Percentiles rank a stretch among this genome's conserved stretches.
These are phyloP conservation scores for Cladosporium sp. DNA, from an alignment of 2,329 filamentous ascomycete genomes.

Conservation along the genomic window DNA sequence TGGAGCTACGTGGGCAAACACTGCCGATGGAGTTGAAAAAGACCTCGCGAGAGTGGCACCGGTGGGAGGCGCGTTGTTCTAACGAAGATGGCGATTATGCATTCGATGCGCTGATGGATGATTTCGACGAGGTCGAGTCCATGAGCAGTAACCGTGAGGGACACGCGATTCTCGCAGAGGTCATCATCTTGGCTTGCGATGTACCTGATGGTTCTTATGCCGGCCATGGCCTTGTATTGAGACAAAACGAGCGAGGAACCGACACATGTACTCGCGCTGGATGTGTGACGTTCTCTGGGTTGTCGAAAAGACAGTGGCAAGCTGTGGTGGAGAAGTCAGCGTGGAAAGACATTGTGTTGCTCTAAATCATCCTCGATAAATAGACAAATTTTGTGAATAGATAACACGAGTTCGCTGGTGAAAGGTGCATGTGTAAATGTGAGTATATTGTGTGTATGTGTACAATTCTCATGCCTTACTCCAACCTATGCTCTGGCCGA, in stretches of 20 bases:
- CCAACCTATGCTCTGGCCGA: background rate
- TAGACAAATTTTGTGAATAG: background rate
- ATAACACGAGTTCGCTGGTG: background rate
- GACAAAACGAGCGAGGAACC: too few species aligned
- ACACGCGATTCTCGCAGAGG: background rate
- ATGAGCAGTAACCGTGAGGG: background rate
- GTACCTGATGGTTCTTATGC: background rate
- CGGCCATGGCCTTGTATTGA: background rate
- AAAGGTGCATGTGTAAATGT: background rate
- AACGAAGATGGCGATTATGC: background rate
- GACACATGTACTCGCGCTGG: background rate
- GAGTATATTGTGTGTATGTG: background rate
- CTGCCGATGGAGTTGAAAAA: background rate
- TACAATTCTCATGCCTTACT: background rate
- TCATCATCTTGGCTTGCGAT: background rate
- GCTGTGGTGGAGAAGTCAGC: background rate
- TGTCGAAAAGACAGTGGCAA: background rate
- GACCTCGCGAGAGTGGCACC: background rate
- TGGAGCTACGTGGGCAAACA: background rate
- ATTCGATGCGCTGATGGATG: background rate
- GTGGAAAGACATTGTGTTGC: background rate
- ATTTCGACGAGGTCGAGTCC: background rate
- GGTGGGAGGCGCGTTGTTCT: background rate
- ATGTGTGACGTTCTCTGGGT: background rate
- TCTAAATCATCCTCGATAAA: background rate